These are phyloP conservation scores for Trichoderma brevicompactum DNA, from an alignment of 2,329 filamentous ascomycete genomes.

Conservation along the genomic window DNA sequence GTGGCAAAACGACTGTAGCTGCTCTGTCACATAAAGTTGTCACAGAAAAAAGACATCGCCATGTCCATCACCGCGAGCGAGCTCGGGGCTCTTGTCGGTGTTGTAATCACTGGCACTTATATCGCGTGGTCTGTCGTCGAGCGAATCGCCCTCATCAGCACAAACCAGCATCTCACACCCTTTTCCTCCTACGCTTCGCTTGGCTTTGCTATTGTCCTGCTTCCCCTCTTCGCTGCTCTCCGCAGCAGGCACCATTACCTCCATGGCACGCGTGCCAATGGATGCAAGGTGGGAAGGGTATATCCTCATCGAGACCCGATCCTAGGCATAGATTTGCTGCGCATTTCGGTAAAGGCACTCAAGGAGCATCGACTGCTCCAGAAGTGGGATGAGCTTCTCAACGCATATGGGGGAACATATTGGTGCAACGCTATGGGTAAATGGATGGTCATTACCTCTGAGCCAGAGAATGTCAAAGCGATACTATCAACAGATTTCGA, in stretches of 20 bases:
- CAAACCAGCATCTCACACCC: slow-evolving; percentile 15
- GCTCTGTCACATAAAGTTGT: neutral
- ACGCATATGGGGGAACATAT: slow-evolving; percentile 41
- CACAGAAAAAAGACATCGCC: neutral
- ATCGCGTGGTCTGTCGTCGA: slow-evolving; percentile 24
- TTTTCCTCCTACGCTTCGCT: slow-evolving; percentile 26
- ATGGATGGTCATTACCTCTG: slow-evolving; percentile 53
- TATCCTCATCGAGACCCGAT: slow-evolving; percentile 59
- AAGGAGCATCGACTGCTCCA: slow-evolving; percentile 45
- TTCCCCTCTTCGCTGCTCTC: slow-evolving; percentile 29
- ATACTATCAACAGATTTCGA: slow-evolving; percentile 58
- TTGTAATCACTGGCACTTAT: slow-evolving; percentile 24
- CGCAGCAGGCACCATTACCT: slow-evolving; percentile 33
- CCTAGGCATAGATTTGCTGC: slow-evolving; percentile 56
- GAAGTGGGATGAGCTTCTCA: slow-evolving; percentile 41
- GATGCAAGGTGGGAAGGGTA: slow-evolving; percentile 51
- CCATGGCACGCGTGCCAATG: slow-evolving; percentile 44
- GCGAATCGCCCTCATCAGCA: slow-evolving; percentile 4
- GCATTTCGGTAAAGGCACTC: slow-evolving; percentile 44
- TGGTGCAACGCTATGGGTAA: slow-evolving; percentile 40
- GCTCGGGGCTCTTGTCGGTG: slow-evolving; percentile 10
- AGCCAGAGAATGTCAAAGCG: slow-evolving; percentile 60
- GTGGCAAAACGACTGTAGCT: neutral
- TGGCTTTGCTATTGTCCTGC: slow-evolving; percentile 29
- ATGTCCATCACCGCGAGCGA: slow-evolving; percentile 27